Percentiles rank a stretch among this genome's conserved stretches.
These are phyloP conservation scores for Thermothelomyces thermophilus DNA, from an alignment of 2,329 filamentous ascomycete species.

Conservation along the genomic window DNA sequence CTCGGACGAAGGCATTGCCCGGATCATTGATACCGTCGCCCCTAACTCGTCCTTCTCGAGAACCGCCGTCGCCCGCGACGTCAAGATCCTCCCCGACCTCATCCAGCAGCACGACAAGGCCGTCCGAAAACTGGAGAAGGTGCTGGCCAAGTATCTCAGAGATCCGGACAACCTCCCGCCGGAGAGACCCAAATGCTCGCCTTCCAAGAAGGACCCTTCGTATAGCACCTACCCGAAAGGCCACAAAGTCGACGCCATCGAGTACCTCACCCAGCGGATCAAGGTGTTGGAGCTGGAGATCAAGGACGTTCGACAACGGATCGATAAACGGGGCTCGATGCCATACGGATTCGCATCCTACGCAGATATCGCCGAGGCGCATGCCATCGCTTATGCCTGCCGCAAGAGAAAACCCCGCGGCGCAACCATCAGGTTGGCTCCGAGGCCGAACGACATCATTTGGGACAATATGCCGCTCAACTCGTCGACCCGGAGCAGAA, in stretches of 20 bases:
- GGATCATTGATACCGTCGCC: conserved; percentile 73
- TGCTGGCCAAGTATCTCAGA: conserved; percentile 84
- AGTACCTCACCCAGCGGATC: conserved; percentile 83
- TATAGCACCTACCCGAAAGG: conserved; percentile 57
- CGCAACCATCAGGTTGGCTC: conserved; percentile 70
- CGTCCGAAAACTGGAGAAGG: conserved; percentile 74
- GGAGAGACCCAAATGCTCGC: conserved; percentile 69
- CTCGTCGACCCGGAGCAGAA: conserved; percentile 61
- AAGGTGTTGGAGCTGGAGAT: conserved; percentile 76
- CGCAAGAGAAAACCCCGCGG: conserved; percentile 76
- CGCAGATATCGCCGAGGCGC: conserved; percentile 78
- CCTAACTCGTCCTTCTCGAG: conserved; percentile 72
- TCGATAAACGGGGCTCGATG: conserved; percentile 84
- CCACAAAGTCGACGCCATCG: conserved; percentile 85
- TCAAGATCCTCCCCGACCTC: conserved; percentile 78
- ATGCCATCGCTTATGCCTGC: conserved; percentile 75
- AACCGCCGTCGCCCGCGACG: conserved; percentile 81
- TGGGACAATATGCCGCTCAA: conserved; percentile 86
- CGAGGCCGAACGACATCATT: conserved; percentile 84
- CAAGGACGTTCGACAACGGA: conserved; percentile 69
- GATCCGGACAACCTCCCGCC: conserved; percentile 75
- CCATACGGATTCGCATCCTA: conserved; percentile 94
- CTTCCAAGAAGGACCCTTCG: conserved; percentile 70
- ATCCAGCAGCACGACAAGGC: conserved; percentile 77
- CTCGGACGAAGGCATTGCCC: conserved; percentile 80